Conservation (phyloP, 352 stramenopile species). For the Phytophthora crassamura region DNA sequence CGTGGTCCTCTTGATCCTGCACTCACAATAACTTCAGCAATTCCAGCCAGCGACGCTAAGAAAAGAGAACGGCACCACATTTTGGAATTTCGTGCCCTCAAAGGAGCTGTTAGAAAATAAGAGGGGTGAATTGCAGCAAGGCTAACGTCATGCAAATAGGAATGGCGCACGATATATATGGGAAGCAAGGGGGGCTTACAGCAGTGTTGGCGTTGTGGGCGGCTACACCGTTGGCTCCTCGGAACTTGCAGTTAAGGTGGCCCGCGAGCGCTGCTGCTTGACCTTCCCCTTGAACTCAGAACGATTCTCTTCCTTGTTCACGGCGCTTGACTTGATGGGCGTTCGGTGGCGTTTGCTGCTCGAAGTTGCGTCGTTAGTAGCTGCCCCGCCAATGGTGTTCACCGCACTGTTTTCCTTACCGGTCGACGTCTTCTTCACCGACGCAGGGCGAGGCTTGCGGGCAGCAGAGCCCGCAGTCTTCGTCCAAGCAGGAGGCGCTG, state of each 20-base stretch:
- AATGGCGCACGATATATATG: slow-evolving; percentile 33
- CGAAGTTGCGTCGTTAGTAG: slow-evolving; percentile 27
- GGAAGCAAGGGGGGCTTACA: slow-evolving; percentile 9
- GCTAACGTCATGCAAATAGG: slow-evolving; percentile 31
- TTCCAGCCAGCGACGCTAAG: no score
- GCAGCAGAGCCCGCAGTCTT: slow-evolving; percentile 9
- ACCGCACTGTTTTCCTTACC: slow-evolving; percentile 47
- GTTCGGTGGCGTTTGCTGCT: slow-evolving; percentile 36
- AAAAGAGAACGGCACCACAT: slow-evolving; percentile 26
- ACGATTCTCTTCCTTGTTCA: slow-evolving; percentile 42
- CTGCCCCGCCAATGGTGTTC: slow-evolving; percentile 15
- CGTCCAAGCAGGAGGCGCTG: slow-evolving; percentile 17
- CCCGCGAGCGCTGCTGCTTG: slow-evolving; percentile 39
- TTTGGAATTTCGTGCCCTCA: slow-evolving; percentile 27
- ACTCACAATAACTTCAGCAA: no score
- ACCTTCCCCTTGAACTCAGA: slow-evolving; percentile 48
- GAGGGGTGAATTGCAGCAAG: slow-evolving; percentile 20
- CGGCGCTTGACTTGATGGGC: slow-evolving; percentile 36
- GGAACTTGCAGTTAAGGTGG: slow-evolving; percentile 14
- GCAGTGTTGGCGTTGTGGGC: slow-evolving; percentile 1
- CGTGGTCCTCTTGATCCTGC: no score
- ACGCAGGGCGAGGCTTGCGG: slow-evolving; percentile 33
- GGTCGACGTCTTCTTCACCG: slow-evolving; percentile 20
- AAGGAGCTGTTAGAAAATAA: slow-evolving; percentile 8
- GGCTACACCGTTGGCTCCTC: slow-evolving; percentile 20